These are phyloP conservation scores for Angomonas desouzai DNA, from an alignment of 208 protist genomes.

Conservation along the genomic window DNA sequence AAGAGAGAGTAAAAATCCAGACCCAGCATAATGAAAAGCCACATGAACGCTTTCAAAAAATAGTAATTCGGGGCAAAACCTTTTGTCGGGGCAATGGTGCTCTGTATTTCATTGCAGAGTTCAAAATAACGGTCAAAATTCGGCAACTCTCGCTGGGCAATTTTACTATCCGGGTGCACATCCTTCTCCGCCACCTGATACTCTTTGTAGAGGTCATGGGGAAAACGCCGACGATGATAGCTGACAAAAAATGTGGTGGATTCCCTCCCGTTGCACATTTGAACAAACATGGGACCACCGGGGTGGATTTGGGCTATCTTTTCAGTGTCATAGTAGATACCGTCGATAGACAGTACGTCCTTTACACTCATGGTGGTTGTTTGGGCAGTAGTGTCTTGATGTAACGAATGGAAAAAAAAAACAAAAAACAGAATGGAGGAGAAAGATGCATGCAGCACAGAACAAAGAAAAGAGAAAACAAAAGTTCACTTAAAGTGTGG, in stretches of 20 bases:
- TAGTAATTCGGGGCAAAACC: constrained; percentile 80
- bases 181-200: constrained; percentile 44
- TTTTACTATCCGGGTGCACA: constrained; percentile 32
- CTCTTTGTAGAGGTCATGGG: constrained; percentile 56
- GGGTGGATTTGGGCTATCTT: constrained; percentile 58
- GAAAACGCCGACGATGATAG: constrained; percentile 77
- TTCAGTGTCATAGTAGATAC: constrained; percentile 75
- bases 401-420: constrained; percentile 5
- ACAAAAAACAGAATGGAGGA: neutral
- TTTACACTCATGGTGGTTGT: neutral
- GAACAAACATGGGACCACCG: constrained; percentile 65
- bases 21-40: constrained; percentile 44
- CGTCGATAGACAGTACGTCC: constrained; percentile 67
- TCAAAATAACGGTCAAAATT: constrained; percentile 65
- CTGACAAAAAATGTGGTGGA: constrained; percentile 65
- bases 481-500: neutral
- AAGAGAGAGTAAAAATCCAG: constrained; percentile 66
- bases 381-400: neutral
- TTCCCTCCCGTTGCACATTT: constrained; percentile 68
- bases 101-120: constrained; percentile 47
- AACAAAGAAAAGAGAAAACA: neutral
- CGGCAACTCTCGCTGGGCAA: constrained; percentile 39
- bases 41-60: constrained; percentile 60
- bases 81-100: constrained; percentile 47
- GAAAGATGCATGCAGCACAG: neutral